These are phyloP conservation scores for Sclerotiophoma versabilis DNA, from an alignment of 2,329 filamentous ascomycete genomes.

Conservation along the genomic window DNA sequence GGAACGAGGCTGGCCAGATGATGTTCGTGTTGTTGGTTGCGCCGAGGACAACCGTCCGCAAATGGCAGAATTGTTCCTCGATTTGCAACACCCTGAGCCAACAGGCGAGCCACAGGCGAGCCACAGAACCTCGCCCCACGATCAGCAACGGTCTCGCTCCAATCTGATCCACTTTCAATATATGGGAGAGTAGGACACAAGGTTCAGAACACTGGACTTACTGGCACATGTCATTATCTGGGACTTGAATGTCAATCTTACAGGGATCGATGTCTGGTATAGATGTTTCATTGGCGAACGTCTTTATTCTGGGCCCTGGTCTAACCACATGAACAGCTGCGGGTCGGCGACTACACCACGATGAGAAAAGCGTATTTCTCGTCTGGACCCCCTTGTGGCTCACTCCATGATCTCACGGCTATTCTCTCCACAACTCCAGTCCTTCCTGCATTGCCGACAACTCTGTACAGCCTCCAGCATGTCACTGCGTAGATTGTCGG, in stretches of 20 bases:
- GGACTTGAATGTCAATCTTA: neutral
- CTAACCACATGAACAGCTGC: constrained; percentile 6
- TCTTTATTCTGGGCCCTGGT: neutral
- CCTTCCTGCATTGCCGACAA: neutral
- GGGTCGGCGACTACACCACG: constrained; percentile 12
- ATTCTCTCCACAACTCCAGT: constrained; percentile 3
- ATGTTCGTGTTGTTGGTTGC: neutral
- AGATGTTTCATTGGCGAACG: constrained; percentile 1
- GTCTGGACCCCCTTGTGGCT: constrained; percentile 4
- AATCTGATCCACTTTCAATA: constrained; percentile 10
- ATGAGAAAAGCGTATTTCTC: constrained; percentile 1
- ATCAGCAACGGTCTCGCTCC: constrained; percentile 1
- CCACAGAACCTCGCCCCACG: constrained; percentile 1
- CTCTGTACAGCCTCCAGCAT: neutral
- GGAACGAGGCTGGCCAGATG: neutral
- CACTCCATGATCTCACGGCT: neutral
- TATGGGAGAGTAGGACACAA: neutral
- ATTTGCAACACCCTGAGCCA: neutral
- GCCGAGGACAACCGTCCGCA: neutral
- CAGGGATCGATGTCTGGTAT: neutral
- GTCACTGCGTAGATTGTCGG: neutral
- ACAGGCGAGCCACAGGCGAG: neutral
- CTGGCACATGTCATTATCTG: neutral
- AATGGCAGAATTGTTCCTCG: neutral
- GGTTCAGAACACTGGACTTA: neutral